These are phyloP conservation scores for Suzukiozyma palmioleophila DNA, from an alignment of 1,139 yeast genomes.

Conservation along the genomic window DNA sequence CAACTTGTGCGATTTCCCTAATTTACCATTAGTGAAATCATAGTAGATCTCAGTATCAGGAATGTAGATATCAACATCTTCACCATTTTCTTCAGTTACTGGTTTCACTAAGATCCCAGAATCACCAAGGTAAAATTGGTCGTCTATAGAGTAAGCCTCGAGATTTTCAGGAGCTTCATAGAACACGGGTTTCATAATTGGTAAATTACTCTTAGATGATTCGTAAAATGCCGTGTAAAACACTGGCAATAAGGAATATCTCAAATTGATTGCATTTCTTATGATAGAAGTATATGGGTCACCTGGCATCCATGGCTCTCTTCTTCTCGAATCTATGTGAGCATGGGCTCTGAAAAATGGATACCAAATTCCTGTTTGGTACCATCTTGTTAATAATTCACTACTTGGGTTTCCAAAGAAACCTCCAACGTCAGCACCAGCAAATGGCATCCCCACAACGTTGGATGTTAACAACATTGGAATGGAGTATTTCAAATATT, in stretches of 20 bases:
- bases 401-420: conserved; percentile 85
- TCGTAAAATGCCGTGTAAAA: conserved; percentile 78
- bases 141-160: conserved; percentile 60
- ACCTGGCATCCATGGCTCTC: conserved; percentile 88
- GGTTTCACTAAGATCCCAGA: conserved; percentile 81
- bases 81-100: conserved; percentile 55
- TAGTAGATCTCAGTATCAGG: conserved; percentile 67
- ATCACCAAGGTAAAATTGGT: conserved; percentile 75
- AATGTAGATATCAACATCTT: conserved; percentile 44
- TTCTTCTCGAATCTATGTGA: conserved; percentile 84
- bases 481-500: conserved; percentile 68
- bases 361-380: conserved; percentile 91
- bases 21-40: conserved; percentile 44
- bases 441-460: conserved; percentile 83
- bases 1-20: conserved; percentile 2
- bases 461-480: conserved; percentile 87
- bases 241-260: conserved; percentile 75
- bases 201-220: conserved; percentile 57
- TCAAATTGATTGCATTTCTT: conserved; percentile 62
- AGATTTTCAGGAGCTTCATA: conserved; percentile 56
- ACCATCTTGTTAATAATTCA: conserved; percentile 87
- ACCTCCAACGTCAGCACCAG: conserved; percentile 97
- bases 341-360: conserved; percentile 98
- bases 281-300: conserved; percentile 69
- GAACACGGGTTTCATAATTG: conserved; percentile 73